Conservation (phyloP, 2,329 filamentous ascomycete species). For the Beauveria pseudobassiana region DNA sequence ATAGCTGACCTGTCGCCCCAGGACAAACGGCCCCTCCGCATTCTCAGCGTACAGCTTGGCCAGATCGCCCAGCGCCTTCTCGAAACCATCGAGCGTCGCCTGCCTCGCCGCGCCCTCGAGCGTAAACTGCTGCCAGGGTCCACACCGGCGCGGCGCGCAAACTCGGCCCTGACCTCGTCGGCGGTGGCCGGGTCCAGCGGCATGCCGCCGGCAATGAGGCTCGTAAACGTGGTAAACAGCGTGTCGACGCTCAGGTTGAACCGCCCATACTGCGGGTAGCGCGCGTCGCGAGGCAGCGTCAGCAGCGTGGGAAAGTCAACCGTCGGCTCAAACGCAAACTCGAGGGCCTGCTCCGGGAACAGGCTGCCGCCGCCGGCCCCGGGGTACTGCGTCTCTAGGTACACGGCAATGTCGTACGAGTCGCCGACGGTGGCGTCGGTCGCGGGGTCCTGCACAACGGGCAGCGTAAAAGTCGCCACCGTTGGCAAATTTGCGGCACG, state of each 20-base stretch:
- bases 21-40: conserved; percentile 38
- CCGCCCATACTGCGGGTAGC: conserved; percentile 31
- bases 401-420: conserved; percentile 57
- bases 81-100: conserved; percentile 32
- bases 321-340: conserved; percentile 26
- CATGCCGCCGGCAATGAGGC: conserved; percentile 33
- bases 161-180: conserved; percentile 36
- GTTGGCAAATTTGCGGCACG: conserved; percentile 47
- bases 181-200: conserved; percentile 44
- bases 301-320: conserved; percentile 29
- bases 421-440: conserved; percentile 44
- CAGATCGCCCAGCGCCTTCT: conserved; percentile 32
- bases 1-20: conserved; percentile 38
- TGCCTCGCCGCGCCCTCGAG: conserved; percentile 31
- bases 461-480: conserved; percentile 52
- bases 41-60: conserved; percentile 32
- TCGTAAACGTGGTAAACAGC: conserved; percentile 39
- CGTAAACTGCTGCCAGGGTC: conserved; percentile 35
- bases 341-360: conserved; percentile 37
- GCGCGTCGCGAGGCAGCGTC: conserved; percentile 21
- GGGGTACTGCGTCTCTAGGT: conserved; percentile 47
- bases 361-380: conserved; percentile 36
- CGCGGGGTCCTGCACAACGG: conserved; percentile 42
- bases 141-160: conserved; percentile 38
- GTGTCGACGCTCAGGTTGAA: conserved; percentile 51